Base-by-base conservation (phyloP, 2,329 filamentous ascomycete genomes). In the Fusarium sp. region DNA sequence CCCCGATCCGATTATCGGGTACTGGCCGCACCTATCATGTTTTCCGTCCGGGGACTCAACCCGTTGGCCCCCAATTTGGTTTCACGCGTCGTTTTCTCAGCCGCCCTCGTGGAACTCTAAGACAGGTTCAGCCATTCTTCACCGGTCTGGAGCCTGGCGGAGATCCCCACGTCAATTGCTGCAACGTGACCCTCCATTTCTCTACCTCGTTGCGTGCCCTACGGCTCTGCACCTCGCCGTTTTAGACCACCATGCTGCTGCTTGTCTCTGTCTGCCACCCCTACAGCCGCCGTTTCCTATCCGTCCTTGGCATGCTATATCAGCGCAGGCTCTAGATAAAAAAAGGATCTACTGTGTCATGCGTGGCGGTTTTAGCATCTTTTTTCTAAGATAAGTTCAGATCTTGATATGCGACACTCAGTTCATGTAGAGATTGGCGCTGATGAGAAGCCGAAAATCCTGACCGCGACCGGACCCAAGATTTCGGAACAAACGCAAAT, bases 71-170 rank as follows among this genome's bases (percentile, higher is more conserved):
- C 26, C 48, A 63, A 61, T n/a, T 28, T 28, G n/a, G 38, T 54
- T 39, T 49, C 38, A 50, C 49, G 22, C 33, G 57, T 39, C 54
- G 58, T 71, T 69, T 53, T 38, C 51, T 69, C 54, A 64, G 52
- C 58, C 65, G 63, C 34, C 49, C 48, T 71, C 58, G 55, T 72
- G 72, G 61, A 58, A 59, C 58, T 48, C 56, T 40, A 61, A 57
- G 38, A 71, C 48, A 62, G 57, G 45, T 33, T 54, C 71, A 65
- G 67, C 66, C 62, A 61, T 63, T 54, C 58, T 59, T 74, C 59
- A 74, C 72, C 72, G 72, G 72, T 74, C 69, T 56, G 67, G 69
- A 63, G 63, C 69, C 51, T 63, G 61, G 63, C 66, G 63, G 67
- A 66, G 51, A 72, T 71, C 60, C 64, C 57, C 59, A 63, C 60